Conservation (phyloP, 306 rosid species). For the Prunus padus region DNA sequence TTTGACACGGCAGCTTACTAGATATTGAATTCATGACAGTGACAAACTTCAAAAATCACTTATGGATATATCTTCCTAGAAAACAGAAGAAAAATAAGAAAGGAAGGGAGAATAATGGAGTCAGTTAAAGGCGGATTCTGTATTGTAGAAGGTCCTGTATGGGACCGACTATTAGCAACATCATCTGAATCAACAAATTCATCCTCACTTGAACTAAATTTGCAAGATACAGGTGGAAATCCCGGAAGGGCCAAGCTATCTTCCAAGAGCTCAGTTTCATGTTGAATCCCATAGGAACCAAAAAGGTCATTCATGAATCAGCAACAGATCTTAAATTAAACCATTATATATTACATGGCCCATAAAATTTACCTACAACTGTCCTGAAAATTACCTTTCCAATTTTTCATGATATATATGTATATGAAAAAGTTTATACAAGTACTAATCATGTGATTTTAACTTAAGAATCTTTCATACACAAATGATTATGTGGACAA, state of each 20-base stretch:
- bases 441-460: too few relatives aligned
- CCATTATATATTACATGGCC: slow-evolving; percentile 4
- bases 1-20: neutral
- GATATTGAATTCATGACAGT: neutral
- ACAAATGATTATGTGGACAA: too few relatives aligned
- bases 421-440: too few relatives aligned
- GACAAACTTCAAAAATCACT: neutral
- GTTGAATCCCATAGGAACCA: slow-evolving; percentile 27
- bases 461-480: too few relatives aligned
- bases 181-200: slow-evolving; percentile 96
- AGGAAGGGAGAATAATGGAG: neutral
- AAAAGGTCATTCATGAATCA: neutral
- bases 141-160: slow-evolving; percentile 43
- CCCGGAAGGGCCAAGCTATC: slow-evolving; percentile 57
- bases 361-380: neutral
- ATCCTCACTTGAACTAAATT: too few relatives aligned
- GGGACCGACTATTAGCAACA: slow-evolving; percentile 55
- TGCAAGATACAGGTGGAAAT: too few relatives aligned
- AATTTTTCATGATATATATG: too few relatives aligned
- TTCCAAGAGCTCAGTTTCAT: slow-evolving; percentile 57
- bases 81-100: neutral
- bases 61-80: neutral
- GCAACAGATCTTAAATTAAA: neutral
- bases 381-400: too few relatives aligned
- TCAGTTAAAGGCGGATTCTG: slow-evolving; percentile 50